Base-by-base conservation (phyloP, 768 basidiomycete genomes). In the Paxillus ammoniavirescens region DNA sequence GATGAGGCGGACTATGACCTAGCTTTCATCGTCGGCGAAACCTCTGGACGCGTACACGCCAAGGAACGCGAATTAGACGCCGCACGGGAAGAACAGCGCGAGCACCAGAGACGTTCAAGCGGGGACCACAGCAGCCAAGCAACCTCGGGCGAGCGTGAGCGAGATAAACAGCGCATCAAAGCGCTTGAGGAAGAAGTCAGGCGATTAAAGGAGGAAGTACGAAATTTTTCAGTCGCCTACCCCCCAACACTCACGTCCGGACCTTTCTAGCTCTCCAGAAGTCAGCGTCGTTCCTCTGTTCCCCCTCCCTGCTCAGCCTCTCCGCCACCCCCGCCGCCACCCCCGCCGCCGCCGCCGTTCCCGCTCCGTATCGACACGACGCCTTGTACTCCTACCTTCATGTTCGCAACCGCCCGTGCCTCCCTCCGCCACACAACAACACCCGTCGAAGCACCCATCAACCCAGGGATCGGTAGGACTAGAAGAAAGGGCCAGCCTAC, bases 391-490 rank as follows among this genome's bases (percentile, higher is more conserved):
- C 52, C 72, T 35, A 57, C 64, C 0, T 42, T 65, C 8, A 75
- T 84, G 40, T 86, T 89, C 51, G 72, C 77, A 3, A 73, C 77
- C 21, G 83, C 81, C 3, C 84, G 89, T 3, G 85, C 89, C n/a
- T 74, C 81, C 13, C 75, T 91, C 18, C 86, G 84, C 47, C 86
- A 76, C 15, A 56, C 64, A 10, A 61, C 70, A 56, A 67, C 59
- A 38, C 87, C 88, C 0, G 72, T 78, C 15, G 88, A 89, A 65
- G 82, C 82, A 0, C 84, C 88, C 1, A 89, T 89, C 50, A 88
- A 63, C 9, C 75, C 69, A 5, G 59, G 69, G 13, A 52, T 51
- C 5, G 56, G 63, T 1, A 76, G 74, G 36, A 52, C 67, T 35
- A 72, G 63, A 50, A 80, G 81, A 49, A 67, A 78, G 13, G 86